Conservation (phyloP, 2,329 filamentous ascomycete species). For the Chaetomiaceae sp. region DNA sequence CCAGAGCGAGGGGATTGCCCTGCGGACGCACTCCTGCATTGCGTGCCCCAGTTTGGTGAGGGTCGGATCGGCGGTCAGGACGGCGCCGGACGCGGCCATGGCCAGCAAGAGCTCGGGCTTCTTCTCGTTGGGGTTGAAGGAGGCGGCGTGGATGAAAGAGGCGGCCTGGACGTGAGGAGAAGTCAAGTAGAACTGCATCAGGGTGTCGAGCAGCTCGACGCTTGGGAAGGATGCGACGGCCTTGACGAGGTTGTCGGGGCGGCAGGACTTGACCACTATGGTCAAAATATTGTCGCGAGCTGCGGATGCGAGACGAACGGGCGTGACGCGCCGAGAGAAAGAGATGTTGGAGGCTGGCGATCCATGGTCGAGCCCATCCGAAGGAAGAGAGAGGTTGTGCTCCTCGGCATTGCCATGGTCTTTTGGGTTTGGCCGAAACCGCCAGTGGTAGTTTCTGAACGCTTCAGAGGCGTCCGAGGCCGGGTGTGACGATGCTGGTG, state of each 20-base stretch:
- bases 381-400: constrained; percentile 2
- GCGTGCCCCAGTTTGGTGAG: constrained; percentile 3
- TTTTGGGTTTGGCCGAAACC: constrained; percentile 6
- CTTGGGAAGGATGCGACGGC: constrained; percentile 2
- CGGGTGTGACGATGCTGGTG: not conserved
- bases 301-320: not conserved
- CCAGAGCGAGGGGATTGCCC: not conserved
- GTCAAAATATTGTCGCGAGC: constrained; percentile 1
- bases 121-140: constrained; percentile 5
- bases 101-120: constrained; percentile 3
- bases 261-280: not conserved
- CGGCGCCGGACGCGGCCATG: constrained; percentile 3
- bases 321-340: not conserved
- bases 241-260: not conserved
- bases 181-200: constrained; percentile 7
- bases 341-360: not conserved
- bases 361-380: not conserved
- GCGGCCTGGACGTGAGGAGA: not conserved
- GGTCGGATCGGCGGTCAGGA: not conserved
- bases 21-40: constrained; percentile 6
- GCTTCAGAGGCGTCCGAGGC: not conserved
- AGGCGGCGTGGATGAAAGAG: constrained; percentile 6
- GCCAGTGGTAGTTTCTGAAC: constrained; percentile 5
- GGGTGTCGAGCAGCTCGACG: constrained; percentile 1
- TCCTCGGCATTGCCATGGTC: constrained; percentile 3